Evolutionary conservation across 768 basidiomycete genomes (phyloP).

Genomic region (Mycena kentingensis): DNA sequence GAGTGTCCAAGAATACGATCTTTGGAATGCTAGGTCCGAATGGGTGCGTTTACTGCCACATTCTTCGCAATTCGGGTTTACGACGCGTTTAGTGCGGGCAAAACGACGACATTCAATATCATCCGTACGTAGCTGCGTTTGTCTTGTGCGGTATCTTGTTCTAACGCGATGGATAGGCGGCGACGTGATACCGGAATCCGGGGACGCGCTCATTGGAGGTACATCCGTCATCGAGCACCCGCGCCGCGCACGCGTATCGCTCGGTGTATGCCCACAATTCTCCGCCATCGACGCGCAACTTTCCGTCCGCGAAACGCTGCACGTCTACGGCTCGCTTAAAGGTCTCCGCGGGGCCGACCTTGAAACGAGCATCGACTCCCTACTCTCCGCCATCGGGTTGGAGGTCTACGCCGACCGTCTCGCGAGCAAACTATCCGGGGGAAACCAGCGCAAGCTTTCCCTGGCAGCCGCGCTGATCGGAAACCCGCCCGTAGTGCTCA

Average conservation of each 20-base stretch:
- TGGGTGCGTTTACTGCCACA: too few species aligned
- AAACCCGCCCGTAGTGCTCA: slow-evolving; percentile 75
- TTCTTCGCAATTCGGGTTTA: too few species aligned
- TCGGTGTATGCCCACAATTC: slow-evolving; percentile 85
- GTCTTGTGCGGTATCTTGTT: too few species aligned
- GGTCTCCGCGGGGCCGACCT: slow-evolving; percentile 59
- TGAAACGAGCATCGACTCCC: slow-evolving; percentile 50
- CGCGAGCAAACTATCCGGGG: slow-evolving; percentile 75
- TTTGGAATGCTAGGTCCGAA: slow-evolving; percentile 76
- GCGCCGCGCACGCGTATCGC: slow-evolving; percentile 60
- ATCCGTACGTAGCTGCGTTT: slow-evolving; percentile 54
- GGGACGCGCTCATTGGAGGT: slow-evolving; percentile 69
- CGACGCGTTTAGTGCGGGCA: slow-evolving; percentile 84
- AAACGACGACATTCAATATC: slow-evolving; percentile 80
- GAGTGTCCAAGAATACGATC: slow-evolving; percentile 59
- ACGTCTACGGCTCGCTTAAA: slow-evolving; percentile 73
- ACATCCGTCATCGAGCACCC: slow-evolving; percentile 67
- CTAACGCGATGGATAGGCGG: too few species aligned
- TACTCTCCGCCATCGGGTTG: slow-evolving; percentile 63
- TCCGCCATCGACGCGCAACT: slow-evolving; percentile 80
- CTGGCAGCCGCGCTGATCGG: slow-evolving; percentile 81
- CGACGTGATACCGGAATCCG: slow-evolving; percentile 64
- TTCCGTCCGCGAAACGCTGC: slow-evolving; percentile 75
- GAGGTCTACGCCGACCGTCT: slow-evolving; percentile 64
- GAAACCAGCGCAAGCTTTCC: slow-evolving; percentile 78